phyloP scores from a whole-genome alignment of 1,284 basidiomycete species.

The Puccinia polysora region DNA sequence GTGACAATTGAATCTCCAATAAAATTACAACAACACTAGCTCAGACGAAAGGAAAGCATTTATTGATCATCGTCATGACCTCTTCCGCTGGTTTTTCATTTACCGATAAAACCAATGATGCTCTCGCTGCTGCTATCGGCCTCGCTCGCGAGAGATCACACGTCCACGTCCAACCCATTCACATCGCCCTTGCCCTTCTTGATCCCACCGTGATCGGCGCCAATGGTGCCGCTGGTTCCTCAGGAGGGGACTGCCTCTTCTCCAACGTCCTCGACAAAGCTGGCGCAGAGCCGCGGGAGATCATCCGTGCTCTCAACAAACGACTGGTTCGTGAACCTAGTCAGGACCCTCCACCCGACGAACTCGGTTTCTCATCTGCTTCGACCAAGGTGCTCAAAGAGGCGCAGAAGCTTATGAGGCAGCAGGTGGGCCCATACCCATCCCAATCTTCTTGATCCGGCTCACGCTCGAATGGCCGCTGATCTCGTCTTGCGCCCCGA shows the following conservation, averaged over 20 bases:
- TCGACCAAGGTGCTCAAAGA: slow-evolving; percentile 69
- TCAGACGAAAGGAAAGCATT: neutral
- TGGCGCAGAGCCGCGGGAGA: slow-evolving; percentile 52
- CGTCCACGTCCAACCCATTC: slow-evolving; percentile 53
- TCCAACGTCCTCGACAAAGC: slow-evolving; percentile 52
- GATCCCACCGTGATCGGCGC: slow-evolving; percentile 47
- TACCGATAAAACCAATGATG: slow-evolving; percentile 43
- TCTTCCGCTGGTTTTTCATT: slow-evolving; percentile 32
- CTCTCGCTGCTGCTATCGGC: slow-evolving; percentile 33
- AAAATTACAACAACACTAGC: neutral
- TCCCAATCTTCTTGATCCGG: neutral
- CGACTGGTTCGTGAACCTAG: slow-evolving; percentile 63
- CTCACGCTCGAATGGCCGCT: neutral
- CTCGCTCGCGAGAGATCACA: slow-evolving; percentile 44
- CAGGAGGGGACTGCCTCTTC: slow-evolving; percentile 46
- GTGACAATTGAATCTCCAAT: too few relatives aligned
- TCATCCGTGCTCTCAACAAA: slow-evolving; percentile 52
- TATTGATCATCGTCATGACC: neutral
- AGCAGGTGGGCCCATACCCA: slow-evolving; percentile 57
- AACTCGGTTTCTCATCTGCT: slow-evolving; percentile 64
- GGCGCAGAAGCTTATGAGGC: slow-evolving; percentile 74
- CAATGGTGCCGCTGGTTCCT: slow-evolving; percentile 20
- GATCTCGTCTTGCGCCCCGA: neutral
- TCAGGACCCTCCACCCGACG: slow-evolving; percentile 78
- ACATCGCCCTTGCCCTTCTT: slow-evolving; percentile 54